Base-by-base conservation (phyloP, 2,329 filamentous ascomycete genomes). In the Pestalotiopsis fici region DNA sequence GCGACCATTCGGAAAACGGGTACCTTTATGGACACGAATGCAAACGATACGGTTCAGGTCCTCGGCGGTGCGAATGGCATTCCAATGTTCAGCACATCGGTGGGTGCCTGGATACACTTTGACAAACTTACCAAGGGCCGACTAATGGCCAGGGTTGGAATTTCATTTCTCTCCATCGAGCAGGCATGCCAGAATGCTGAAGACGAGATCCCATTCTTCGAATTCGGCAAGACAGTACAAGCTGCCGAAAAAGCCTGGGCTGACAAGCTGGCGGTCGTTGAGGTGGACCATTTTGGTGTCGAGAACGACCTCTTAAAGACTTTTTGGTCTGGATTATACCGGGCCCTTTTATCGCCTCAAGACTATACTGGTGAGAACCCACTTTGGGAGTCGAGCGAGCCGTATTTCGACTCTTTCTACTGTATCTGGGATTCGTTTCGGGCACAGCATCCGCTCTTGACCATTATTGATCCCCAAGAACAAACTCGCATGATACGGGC, bases 301-400 rank as follows among this genome's bases (percentile, higher is more conserved):
- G 86, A 85, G 18, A 83, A 84, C 47, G 82, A 86, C 35, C 74
- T 92, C 31, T 83, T 90, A 73, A 88, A 81, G 12, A 86, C 88
- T 0, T 93, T 94, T 72, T 93, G 91, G 90, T 92, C 89, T 25
- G 91, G 90, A 0, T 78, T 89, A 5, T 94, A 93, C 73, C 83
- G 91, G 31, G 83, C 87, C 4, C 83, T 93, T 82, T 87, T 93
- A 65, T 90, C 88, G 56, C 91, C 91, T 9, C 91, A 93, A 75
- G 91, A 93, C 72, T 93, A 93, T 73, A 93, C 91, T 0, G 90
- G 90, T 4, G 91, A 94, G 76, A 94, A 94, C 69, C 89, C 87
- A 43, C 78, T 91, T 1, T 94, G 91, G 91, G 76, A 88, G 13
- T 91, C 88, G 4, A 81, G 82, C 0, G 90, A 91, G 76, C 91